Percentiles rank a stretch among this genome's conserved stretches.
Conservation (phyloP, 164 flowering plant genomes). For the Stephania japonica region DNA sequence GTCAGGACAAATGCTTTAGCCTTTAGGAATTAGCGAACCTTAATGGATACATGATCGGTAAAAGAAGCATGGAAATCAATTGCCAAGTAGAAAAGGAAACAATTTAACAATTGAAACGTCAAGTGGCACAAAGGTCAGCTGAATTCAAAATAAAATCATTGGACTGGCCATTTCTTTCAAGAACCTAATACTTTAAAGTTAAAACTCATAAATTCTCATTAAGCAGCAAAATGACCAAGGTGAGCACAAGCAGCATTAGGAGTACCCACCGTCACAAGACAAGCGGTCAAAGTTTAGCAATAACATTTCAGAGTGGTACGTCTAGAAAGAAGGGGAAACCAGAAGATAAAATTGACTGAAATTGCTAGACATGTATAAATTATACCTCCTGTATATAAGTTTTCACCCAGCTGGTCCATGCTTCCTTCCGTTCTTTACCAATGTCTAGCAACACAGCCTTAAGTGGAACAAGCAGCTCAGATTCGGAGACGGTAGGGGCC, state of each 20-base stretch:
- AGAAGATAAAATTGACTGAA: background rate
- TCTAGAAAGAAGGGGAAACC: background rate
- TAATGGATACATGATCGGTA: too few species aligned
- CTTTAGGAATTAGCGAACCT: too few species aligned
- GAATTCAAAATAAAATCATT: too few species aligned
- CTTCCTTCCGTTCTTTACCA: conserved; percentile 90
- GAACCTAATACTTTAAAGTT: background rate
- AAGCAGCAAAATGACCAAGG: too few species aligned
- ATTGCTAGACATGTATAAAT: background rate
- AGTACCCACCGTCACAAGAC: too few species aligned
- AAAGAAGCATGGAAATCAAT: background rate
- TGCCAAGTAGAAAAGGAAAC: background rate
- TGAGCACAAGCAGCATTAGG: too few species aligned
- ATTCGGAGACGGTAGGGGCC: conserved; percentile 52
- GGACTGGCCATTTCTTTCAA: too few species aligned
- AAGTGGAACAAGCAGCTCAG: conserved; percentile 67
- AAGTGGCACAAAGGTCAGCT: background rate
- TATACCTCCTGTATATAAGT: conserved; percentile 62
- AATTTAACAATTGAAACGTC: too few species aligned
- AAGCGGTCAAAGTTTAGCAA: background rate
- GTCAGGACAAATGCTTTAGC: background rate
- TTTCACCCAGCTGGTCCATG: conserved; percentile 92
- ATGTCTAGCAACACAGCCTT: conserved; percentile 92
- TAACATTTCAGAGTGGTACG: background rate
- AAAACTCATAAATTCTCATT: too few species aligned